Conservation (phyloP, 2,329 filamentous ascomycete species). For the Zymoseptoria crescenta region DNA sequence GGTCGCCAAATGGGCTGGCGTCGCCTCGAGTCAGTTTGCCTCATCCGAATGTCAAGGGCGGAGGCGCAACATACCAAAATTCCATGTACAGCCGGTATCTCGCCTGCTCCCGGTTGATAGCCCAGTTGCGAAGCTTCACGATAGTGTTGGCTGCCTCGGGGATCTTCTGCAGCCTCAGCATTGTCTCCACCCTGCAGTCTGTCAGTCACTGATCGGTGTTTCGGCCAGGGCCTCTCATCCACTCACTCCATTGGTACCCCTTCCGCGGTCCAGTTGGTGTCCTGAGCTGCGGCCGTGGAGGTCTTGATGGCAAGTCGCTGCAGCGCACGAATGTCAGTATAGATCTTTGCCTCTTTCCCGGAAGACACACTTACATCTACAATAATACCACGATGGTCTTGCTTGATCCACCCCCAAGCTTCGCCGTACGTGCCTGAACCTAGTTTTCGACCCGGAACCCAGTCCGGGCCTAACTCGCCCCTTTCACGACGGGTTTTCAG, state of each 20-base stretch:
- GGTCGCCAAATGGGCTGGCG: background rate
- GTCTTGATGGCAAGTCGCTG: background rate
- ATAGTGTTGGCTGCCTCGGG: background rate
- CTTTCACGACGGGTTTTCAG: background rate
- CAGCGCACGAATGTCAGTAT: too few species aligned
- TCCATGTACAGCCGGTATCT: background rate
- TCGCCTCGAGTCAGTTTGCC: background rate
- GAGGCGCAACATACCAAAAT: background rate
- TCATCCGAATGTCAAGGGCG: background rate
- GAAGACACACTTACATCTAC: background rate
- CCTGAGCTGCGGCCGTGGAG: background rate
- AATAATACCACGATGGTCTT: background rate
- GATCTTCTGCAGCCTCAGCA: background rate
- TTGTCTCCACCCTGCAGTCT: background rate
- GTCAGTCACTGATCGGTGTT: background rate
- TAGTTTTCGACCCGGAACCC: background rate
- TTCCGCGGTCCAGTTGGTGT: background rate
- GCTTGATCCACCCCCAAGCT: background rate
- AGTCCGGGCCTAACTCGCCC: background rate
- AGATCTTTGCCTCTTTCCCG: too few species aligned
- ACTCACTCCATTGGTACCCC: background rate
- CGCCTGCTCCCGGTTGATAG: background rate
- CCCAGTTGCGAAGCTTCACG: background rate
- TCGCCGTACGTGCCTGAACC: background rate
- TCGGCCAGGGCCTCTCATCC: background rate